Base-by-base conservation (phyloP, 306 rosid genomes). In the Crotalaria pallida region DNA sequence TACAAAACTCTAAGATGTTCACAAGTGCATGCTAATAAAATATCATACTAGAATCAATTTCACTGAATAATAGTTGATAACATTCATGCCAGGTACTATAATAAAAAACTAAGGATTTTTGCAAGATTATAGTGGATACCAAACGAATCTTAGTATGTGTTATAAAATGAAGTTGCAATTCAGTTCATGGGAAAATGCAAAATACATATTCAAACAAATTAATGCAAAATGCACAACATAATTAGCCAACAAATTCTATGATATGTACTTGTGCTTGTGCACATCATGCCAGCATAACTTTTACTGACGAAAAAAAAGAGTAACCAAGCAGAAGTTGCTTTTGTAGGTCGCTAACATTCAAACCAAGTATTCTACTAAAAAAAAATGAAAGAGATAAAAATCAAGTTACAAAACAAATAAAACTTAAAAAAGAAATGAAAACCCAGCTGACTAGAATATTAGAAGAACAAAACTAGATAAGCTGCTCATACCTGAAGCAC, bases 401-500 rank as follows among this genome's bases (percentile, higher is more conserved):
- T 27, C 56, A 70, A 26, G 62, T 55, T 50, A 74, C 22, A 60
- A 64, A 48, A 13, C 38, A 80, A 38, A 58, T 12, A 69, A 33
- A 51, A 47, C 48, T 50, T 19, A 16, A 26, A 22, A 31, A 62
- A 52, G 10, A 43, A 67, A 45, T 16, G 7, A 56, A 62, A 65
- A 69, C 52, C 18, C 63, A 43, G 16, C 3, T 13, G 24, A 72
- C 17, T 48, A 64, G 51, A 67, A 40, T 62, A 33, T 71, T 22
- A 22, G 17, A 48, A 22, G 24, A 64, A 69, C 19, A 19, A 62
- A 67, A 78, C 21, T 31, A 31, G 31, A 81, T 72, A 67, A 74
- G 48, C 63, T 65, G 69, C 53, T 59, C 88, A 52, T 50, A 94
- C 97, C 99, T 94, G 99, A 72, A 91, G 99, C 12, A 95, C 97